These are phyloP conservation scores for Diatrype stigma DNA, from an alignment of 2,329 filamentous ascomycete genomes.

Conservation along the genomic window DNA sequence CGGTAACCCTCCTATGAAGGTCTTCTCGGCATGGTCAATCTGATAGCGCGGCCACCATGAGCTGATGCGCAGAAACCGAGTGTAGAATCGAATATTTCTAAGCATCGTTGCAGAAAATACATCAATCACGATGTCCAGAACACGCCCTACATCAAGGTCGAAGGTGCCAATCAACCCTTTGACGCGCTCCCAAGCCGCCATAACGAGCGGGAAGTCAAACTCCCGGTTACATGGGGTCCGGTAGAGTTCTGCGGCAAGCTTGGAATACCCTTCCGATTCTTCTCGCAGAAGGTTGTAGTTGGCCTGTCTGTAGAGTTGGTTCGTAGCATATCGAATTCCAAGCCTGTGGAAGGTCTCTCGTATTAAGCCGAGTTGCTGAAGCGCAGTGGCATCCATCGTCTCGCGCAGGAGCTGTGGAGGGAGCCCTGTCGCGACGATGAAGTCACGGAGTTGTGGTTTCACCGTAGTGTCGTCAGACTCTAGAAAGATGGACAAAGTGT, in stretches of 20 bases:
- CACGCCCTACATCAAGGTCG: conserved; percentile 91
- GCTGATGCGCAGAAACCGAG: conserved; percentile 85
- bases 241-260: conserved; percentile 92
- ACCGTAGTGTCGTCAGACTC: conserved; percentile 59
- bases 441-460: conserved; percentile 53
- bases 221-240: conserved; percentile 65
- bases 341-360: conserved; percentile 79
- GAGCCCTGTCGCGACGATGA: conserved; percentile 70
- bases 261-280: conserved; percentile 95
- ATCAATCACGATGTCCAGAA: conserved; percentile 89
- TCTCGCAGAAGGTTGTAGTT: conserved; percentile 96
- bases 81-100: conserved; percentile 89
- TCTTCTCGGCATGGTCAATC: conserved; percentile 32
- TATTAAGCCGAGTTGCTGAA: conserved; percentile 75
- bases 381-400: conserved; percentile 72
- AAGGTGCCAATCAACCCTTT: conserved; percentile 96
- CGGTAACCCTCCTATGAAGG: conserved; percentile 66
- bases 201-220: conserved; percentile 70
- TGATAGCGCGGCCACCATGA: conserved; percentile 90
- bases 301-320: conserved; percentile 88
- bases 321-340: conserved; percentile 85
- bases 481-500: conserved; percentile 74
- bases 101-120: conserved; percentile 92
- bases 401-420: conserved; percentile 70
- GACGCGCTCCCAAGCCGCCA: conserved; percentile 84